These are phyloP conservation scores for Psilocybe mexicana DNA, from an alignment of 1,284 basidiomycete species.

Conservation along the genomic window DNA sequence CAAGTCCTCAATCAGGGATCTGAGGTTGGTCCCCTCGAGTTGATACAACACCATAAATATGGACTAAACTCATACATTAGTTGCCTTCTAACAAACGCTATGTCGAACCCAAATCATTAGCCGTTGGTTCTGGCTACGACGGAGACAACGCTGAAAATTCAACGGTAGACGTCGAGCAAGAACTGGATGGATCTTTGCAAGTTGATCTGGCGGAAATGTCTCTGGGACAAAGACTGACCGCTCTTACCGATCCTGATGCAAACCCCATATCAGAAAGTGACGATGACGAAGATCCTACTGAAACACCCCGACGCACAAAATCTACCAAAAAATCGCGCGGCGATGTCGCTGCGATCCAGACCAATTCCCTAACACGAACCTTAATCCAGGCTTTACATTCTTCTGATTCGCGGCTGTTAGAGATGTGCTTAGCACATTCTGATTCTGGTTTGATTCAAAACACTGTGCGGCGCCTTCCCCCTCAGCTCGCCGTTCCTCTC, in stretches of 20 bases:
- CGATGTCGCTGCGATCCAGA: constrained; percentile 60
- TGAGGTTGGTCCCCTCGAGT: constrained; percentile 11
- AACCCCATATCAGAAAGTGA: constrained; percentile 47
- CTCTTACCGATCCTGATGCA: constrained; percentile 52
- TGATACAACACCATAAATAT: not conserved
- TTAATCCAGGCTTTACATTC: constrained; percentile 97
- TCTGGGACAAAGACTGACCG: constrained; percentile 84
- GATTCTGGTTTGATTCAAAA: constrained; percentile 82
- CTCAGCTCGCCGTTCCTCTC: constrained; percentile 87
- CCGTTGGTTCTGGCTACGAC: constrained; percentile 63
- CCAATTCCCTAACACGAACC: constrained; percentile 90
- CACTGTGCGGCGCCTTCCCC: constrained; percentile 86
- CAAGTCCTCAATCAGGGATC: constrained; percentile 2
- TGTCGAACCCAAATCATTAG: constrained; percentile 58
- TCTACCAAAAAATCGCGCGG: constrained; percentile 34
- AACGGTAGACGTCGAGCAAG: constrained; percentile 31
- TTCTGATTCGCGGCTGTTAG: constrained; percentile 85
- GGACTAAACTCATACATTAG: constrained; percentile 21
- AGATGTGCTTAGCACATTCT: constrained; percentile 87
- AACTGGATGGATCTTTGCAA: constrained; percentile 72
- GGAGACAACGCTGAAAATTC: constrained; percentile 58
- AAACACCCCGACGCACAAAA: constrained; percentile 23
- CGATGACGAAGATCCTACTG: constrained; percentile 33
- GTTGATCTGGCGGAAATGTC: constrained; percentile 87
- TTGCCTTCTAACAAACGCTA: constrained; percentile 56